Percentiles rank a stretch among this genome's conserved stretches.
phyloP scores from a whole-genome alignment of 1,139 yeast genomes.

The Pichia kudriavzevii region DNA sequence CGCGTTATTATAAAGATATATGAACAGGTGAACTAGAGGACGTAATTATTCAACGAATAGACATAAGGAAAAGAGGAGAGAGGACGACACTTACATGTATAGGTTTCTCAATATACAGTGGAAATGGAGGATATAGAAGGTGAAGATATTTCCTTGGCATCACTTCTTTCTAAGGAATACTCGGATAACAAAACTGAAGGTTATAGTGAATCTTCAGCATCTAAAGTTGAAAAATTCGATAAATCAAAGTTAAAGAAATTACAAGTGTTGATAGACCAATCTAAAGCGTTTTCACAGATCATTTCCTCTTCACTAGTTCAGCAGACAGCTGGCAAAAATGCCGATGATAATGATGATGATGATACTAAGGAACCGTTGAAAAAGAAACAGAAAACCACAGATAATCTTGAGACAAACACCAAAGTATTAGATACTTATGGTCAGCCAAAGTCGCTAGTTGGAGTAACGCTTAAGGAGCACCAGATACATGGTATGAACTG shows the following conservation, averaged over 20 bases:
- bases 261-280: conserved; percentile 16
- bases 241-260: conserved; percentile 12
- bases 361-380: conserved; percentile 1
- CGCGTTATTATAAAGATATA: too few relatives aligned
- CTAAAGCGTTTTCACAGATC: conserved; percentile 18
- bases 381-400: conserved; percentile 6
- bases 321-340: background rate
- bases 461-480: conserved; percentile 68
- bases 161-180: conserved; percentile 7
- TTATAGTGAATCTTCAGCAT: background rate
- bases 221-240: conserved; percentile 5
- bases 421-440: conserved; percentile 5
- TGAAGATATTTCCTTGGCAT: conserved; percentile 1
- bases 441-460: conserved; percentile 64
- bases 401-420: background rate
- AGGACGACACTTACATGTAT: conserved; percentile 5
- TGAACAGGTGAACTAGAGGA: too few relatives aligned
- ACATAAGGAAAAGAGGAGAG: too few relatives aligned
- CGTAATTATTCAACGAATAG: too few relatives aligned
- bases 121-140: conserved; percentile 1
- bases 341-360: conserved; percentile 1
- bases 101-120: too few relatives aligned
- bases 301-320: conserved; percentile 13
- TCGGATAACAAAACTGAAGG: background rate
- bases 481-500: conserved; percentile 89